Base-by-base conservation (phyloP, 257 asterid species). In the Ehretia macrophylla region DNA sequence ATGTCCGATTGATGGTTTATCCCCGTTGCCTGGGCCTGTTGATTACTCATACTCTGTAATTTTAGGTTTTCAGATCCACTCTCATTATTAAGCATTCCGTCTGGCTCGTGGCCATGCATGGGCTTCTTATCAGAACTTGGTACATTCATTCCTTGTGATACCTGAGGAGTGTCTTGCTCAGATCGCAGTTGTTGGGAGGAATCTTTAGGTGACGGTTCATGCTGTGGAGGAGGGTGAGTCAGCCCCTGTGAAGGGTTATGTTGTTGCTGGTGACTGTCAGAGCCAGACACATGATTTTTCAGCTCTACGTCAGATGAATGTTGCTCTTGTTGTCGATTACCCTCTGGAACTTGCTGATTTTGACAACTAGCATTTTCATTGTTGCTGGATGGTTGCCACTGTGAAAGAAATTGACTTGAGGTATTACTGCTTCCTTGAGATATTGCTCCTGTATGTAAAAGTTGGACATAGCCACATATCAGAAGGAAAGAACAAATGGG, bases 361-460 rank as follows among this genome's bases (percentile, higher is more conserved):
- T 60, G 84, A 59, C 66, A 63, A 61, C 58, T 79, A 67, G 38
- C 64, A 64, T 60, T 72, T 69, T 83, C 95, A 5, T 79, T 81
- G 16, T 70, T 79, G 57, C 72, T 67, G 16, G 90, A 68, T 50
- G 78, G 79, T 66, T 83, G 77, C 94, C 90, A 86, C 45, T 77
- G 87, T 5, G 80, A 62, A 65, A 69, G 77, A 78, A 79, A 76
- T 52, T 75, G 85, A 70, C 73, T 68, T 32, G 81, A 56, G 37
- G 71, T 65, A 19, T 67, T 75, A 63, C 83, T 60, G 75, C 68
- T 71, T 64, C 77, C 80, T 66, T 73, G 79, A 72, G 88, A 74
- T 56, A 84, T 56, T 18, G 77, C 79, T 63, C 68, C 81, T 63
- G 72, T 77, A 65, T 45, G 55, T 51, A 19, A 20, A 54, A 27